These are phyloP conservation scores for Berkeleyomyces rouxiae DNA, from an alignment of 2,329 filamentous ascomycete genomes.

Conservation along the genomic window DNA sequence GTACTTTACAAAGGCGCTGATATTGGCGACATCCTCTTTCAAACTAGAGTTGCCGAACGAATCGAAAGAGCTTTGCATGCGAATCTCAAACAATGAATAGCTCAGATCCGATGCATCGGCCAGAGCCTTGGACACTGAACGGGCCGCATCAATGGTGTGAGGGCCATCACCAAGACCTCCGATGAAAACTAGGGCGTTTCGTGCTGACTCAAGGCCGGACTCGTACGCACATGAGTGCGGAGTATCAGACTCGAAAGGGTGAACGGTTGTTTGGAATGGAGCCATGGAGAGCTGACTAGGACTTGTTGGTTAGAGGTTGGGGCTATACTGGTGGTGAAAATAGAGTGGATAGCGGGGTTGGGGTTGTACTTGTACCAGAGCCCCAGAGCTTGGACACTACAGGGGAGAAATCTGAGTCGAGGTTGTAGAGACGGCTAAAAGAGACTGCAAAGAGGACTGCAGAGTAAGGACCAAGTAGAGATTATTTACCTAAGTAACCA, in stretches of 20 bases:
- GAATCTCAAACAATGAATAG: slow-evolving; percentile 41
- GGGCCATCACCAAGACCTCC: slow-evolving; percentile 56
- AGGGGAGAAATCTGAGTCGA: too few species aligned
- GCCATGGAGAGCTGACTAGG: not conserved
- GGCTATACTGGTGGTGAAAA: too few species aligned
- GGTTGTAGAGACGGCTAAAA: not conserved
- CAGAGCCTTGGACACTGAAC: slow-evolving; percentile 29
- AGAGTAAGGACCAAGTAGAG: not conserved
- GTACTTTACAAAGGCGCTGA: slow-evolving; percentile 35
- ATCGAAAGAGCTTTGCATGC: slow-evolving; percentile 36
- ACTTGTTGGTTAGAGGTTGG: not conserved
- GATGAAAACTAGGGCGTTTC: slow-evolving; percentile 50
- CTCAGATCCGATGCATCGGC: slow-evolving; percentile 23
- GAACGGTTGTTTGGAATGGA: slow-evolving; percentile 29
- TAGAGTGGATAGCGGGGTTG: too few species aligned
- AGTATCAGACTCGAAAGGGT: slow-evolving; percentile 28
- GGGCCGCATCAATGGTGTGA: slow-evolving; percentile 43
- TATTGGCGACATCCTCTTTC: slow-evolving; percentile 35
- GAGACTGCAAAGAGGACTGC: not conserved
- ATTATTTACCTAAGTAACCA: not conserved
- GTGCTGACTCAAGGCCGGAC: slow-evolving; percentile 24
- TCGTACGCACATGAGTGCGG: slow-evolving; percentile 31
- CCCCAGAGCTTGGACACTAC: too few species aligned
- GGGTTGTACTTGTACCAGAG: too few species aligned
- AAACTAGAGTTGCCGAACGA: slow-evolving; percentile 36